These are phyloP conservation scores for Mercurialis annua DNA, from an alignment of 345 rosid genomes.

Conservation along the genomic window DNA sequence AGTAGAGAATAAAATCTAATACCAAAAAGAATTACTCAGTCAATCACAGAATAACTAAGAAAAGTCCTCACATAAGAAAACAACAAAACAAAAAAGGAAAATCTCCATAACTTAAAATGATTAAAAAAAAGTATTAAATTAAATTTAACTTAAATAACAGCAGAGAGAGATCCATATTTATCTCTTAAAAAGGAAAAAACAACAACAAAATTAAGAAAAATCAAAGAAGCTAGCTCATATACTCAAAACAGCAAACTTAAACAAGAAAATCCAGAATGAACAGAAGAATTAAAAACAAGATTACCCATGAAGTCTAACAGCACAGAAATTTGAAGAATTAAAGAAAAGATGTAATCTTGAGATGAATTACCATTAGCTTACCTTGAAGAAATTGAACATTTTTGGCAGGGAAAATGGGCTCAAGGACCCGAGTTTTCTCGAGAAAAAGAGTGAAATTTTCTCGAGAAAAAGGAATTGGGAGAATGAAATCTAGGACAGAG, in stretches of 20 bases:
- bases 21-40: constrained; percentile 2
- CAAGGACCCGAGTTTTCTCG: constrained; percentile 1
- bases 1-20: constrained; percentile 6
- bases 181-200: too few species aligned
- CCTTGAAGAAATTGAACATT: constrained; percentile 16
- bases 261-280: too few species aligned
- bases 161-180: too few species aligned
- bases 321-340: not conserved
- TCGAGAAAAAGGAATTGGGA: not conserved
- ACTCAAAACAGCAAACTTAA: not conserved
- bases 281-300: not conserved
- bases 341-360: not conserved
- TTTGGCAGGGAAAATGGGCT: not conserved
- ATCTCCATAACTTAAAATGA: not conserved
- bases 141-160: too few species aligned
- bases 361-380: constrained; percentile 5
- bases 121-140: too few species aligned
- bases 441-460: not conserved
- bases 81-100: not conserved
- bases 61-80: not conserved
- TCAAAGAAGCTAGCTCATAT: not conserved
- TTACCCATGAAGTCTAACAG: constrained; percentile 14
- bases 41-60: constrained; percentile 1
- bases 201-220: not conserved
- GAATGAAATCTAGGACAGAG: constrained; percentile 7